Base-by-base conservation (phyloP, 1,139 yeast genomes). In the Sugiyamaella paludigena region DNA sequence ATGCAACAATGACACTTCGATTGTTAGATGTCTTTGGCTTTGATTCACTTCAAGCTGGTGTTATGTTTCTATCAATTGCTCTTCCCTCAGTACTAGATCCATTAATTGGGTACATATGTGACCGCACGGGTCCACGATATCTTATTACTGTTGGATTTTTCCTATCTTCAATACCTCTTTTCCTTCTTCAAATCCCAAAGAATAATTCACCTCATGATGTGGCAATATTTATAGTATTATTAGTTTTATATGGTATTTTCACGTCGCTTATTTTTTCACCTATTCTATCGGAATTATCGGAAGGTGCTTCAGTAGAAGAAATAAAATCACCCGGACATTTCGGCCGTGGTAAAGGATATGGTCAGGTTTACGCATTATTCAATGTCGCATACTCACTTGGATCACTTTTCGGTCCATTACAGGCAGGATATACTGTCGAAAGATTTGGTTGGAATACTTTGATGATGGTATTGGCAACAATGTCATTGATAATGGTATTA, bases 351-450 rank as follows among this genome's bases (percentile, higher is more conserved):
- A 63, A 61, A 39, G 72, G 70, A 2, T 61, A 55, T 37, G 72
- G 70, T 6, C 70, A 67, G 42, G 69, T 63, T 1, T 69, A 66
- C 43, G 71, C 68, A 1, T 51, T 66, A 12, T 68, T 65, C 54
- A 69, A 69, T 38, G 61, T 68, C 11, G 67, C 67, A 4, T 69
- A 56, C 45, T 58, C 71, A 1, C 39, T 67, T 2, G 73, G 73
- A 1, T 51, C 64, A 4, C 54, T 69, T 24, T 50, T 66, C 42
- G 72, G 72, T 1, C 72, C 73, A 1, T 58, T 69, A 15, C 62
- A 59, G 34, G 60, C 70, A 6, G 71, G 69, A 5, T 59, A 59
- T 2, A 56, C 59, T 8, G 52, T 53, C 34, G 51, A 51, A 8
- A 24, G 38, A 8, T 40, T 51, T 28, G 70, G 70, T n/a, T 67